Percentiles rank a stretch among this genome's conserved stretches.
phyloP scores from a whole-genome alignment of 345 rosid species.

The Triadica sebifera region DNA sequence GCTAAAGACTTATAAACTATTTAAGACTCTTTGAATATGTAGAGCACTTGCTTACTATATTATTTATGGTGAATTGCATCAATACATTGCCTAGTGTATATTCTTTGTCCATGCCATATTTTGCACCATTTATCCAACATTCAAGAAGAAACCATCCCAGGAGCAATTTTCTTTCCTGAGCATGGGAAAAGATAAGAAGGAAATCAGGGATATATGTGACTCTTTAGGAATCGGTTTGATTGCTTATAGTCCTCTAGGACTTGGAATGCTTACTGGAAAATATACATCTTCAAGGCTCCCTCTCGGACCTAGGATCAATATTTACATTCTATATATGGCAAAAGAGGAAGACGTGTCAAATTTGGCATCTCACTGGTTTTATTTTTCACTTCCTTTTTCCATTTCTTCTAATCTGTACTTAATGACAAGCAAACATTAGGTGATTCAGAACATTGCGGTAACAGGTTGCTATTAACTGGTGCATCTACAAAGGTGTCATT shows the following conservation, averaged over 20 bases:
- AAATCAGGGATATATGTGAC: constrained; percentile 60
- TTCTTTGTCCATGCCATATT: background rate
- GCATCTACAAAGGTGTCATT: constrained; percentile 77
- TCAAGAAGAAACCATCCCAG: constrained; percentile 30
- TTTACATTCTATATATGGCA: background rate
- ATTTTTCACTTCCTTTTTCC: background rate
- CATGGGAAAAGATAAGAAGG: constrained; percentile 74
- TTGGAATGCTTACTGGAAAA: constrained; percentile 94
- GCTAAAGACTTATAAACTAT: no score
- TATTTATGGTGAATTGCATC: background rate
- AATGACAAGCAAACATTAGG: background rate
- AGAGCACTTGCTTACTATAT: background rate
- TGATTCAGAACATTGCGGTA: background rate
- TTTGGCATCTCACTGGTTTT: constrained; percentile 29
- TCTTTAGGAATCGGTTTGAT: constrained; percentile 66
- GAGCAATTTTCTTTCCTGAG: constrained; percentile 86
- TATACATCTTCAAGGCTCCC: constrained; percentile 72
- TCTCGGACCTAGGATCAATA: constrained; percentile 63
- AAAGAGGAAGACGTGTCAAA: background rate
- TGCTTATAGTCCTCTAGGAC: constrained; percentile 86
- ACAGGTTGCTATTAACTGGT: constrained; percentile 93
- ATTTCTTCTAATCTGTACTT: background rate
- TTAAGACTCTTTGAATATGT: background rate
- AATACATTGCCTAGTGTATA: background rate
- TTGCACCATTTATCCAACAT: constrained; percentile 12